Percentiles rank a stretch among this genome's conserved stretches.
phyloP scores from a whole-genome alignment of 306 rosid species.

The Trifolium fragiferum region DNA sequence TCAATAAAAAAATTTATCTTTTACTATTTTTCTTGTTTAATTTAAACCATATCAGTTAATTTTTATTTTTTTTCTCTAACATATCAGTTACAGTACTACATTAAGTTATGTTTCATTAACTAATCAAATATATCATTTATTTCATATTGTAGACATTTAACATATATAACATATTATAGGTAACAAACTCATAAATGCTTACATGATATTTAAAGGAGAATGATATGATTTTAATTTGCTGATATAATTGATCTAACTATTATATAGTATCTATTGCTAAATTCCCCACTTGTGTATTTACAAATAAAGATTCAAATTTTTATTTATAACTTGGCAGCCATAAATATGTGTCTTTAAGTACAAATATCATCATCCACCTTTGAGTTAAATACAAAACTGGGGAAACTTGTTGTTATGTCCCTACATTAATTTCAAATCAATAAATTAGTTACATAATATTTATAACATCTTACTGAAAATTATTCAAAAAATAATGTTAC shows the following conservation, averaged over 20 bases:
- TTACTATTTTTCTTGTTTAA: too few species aligned
- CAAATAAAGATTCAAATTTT: background rate
- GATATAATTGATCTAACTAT: background rate
- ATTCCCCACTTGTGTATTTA: background rate
- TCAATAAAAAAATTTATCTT: too few species aligned
- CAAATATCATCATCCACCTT: constrained; percentile 85
- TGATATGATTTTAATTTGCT: background rate
- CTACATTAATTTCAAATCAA: constrained; percentile 58
- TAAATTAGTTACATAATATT: background rate
- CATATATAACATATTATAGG: too few species aligned
- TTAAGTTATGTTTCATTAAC: too few species aligned
- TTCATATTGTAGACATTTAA: too few species aligned
- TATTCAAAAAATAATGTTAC: background rate
- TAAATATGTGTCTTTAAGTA: constrained; percentile 45
- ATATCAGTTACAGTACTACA: too few species aligned
- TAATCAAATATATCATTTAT: too few species aligned
- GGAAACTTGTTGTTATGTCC: constrained; percentile 86
- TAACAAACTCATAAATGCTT: too few species aligned
- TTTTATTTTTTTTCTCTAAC: too few species aligned
- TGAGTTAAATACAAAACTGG: constrained; percentile 88
- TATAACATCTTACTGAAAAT: background rate
- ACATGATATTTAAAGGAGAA: background rate
- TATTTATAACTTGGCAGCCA: constrained; percentile 34
- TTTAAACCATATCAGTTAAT: too few species aligned
- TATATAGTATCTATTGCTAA: constrained; percentile 13